Evolutionary conservation across 2,329 filamentous ascomycete genomes (phyloP).

Genomic region (Calycina marina): DNA sequence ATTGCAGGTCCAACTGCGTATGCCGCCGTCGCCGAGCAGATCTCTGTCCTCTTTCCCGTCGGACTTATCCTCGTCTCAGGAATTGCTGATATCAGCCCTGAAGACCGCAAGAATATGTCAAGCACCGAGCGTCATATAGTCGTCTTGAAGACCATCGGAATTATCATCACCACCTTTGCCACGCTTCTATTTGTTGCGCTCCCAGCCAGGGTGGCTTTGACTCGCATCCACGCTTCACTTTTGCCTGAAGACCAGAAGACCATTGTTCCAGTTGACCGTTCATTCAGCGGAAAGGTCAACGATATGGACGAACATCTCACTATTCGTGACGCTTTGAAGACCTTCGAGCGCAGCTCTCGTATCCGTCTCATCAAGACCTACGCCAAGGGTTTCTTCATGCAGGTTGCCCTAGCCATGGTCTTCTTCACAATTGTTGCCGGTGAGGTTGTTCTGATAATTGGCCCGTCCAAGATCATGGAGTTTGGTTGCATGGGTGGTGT

Average conservation of each 20-base stretch:
- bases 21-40: constrained; percentile 41
- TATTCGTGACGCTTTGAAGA: constrained; percentile 64
- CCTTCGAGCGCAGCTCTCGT: constrained; percentile 59
- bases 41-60: constrained; percentile 33
- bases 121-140: constrained; percentile 22
- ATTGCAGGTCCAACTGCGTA: constrained; percentile 53
- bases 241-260: constrained; percentile 69
- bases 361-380: constrained; percentile 62
- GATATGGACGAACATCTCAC: constrained; percentile 56
- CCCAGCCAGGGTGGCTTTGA: constrained; percentile 61
- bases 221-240: constrained; percentile 76
- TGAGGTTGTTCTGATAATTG: constrained; percentile 35
- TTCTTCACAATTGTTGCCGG: constrained; percentile 34
- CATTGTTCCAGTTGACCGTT: constrained; percentile 81
- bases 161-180: constrained; percentile 37
- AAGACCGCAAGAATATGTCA: constrained; percentile 4
- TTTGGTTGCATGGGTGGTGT: no score
- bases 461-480: no score
- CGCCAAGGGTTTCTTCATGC: constrained; percentile 51
- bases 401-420: constrained; percentile 31
- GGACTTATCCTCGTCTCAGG: constrained; percentile 26
- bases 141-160: constrained; percentile 29
- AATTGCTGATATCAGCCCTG: constrained; percentile 19
- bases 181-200: constrained; percentile 39
- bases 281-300: constrained; percentile 63